Evolutionary conservation across 179 eudicot species (phyloP), one percentile per base, ranked within the genome.

Genomic region (Beta corolliflora): DNA sequence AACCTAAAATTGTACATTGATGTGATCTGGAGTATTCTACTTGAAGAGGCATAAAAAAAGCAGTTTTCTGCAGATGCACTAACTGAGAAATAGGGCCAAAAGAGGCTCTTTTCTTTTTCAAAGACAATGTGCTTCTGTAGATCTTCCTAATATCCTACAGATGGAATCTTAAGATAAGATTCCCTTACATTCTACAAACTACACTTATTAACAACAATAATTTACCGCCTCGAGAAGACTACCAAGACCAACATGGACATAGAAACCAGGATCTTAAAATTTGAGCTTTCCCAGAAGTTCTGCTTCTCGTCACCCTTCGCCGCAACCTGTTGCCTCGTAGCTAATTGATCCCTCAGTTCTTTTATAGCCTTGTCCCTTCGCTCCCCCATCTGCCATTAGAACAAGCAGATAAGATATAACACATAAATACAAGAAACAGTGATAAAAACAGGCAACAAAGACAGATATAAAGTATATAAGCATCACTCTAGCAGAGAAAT

Each of bases 191-290:
- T 82, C 81, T 85, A 85, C 81, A 77, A 73, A 72, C 66, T 82
- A 77, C 64, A 64, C 31, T 23, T 71, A 79, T 80, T 18, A 75
- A 76, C 89, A 80, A 64, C 67, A n/a, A 14, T 76, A 77, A 23
- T 77, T 87, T 86, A 94, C 86, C 97, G 89, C 93, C 93, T 93
- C 0, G 99, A 93, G 75, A 94, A 91, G 82, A 93, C 86, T 31
- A 94, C 97, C 85, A 94, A 86, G 61, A 92, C 81, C 67, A 96
- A 63, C 98, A 96, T 94, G 14, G 98, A 94, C 98, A 96, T 86
- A 64, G 99, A 96, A 71, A 89, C 88, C 18, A 92, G 83, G 70
- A 93, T 76, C 87, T 94, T 94, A 89, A 96, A 94, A 61, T 88
- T 89, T 61, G 92, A 86, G 79, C 89, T 90, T 76, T 96, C 98